Evolutionary conservation across 306 rosid genomes (phyloP), one percentile per base, ranked within the genome.

Genomic region (Casuarina equisetifolia): DNA sequence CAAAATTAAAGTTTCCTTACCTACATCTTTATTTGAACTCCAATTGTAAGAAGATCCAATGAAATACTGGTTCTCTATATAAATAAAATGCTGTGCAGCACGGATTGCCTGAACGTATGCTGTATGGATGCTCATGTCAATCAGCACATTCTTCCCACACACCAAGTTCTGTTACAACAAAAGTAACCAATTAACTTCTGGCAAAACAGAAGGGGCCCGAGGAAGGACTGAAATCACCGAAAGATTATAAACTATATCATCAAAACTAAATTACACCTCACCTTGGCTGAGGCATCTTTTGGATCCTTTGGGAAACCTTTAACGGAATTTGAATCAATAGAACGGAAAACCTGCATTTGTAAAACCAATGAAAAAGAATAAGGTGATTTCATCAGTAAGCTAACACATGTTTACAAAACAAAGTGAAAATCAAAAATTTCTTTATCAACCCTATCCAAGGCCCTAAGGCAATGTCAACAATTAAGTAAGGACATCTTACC

Each of bases 101-200:
- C 99, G 97, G 72, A 95, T 95, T 62, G 99, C 97, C 88, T 89
- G 91, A 77, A 95, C 94, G 48, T 95, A 92, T 53, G 99, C 99
- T 35, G 96, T 84, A 57, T 95, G 99, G 86, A 95, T 95, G 87
- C 99, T 95, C 99, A 95, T 95, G 90, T 95, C 99, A 38, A 95
- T 95, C 85, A 95, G 82, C 85, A 95, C 86, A 86, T 95, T 95
- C 85, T 95, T 95, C 78, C 99, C 97, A 70, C 97, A 92, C 74
- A 92, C 90, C 8, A 95, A 84, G 82, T 91, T 92, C 99, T 95
- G 96, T 74, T 71, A 74, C 32, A 83, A 74, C 51, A 85, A 12
- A 74, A 68, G 71, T 17, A 12, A 83, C 38, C 43, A 70, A 63
- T 84, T 42, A 89, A 68, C 73, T 50, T 25, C 76, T 16, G 35